Evolutionary conservation across 345 rosid species (phyloP), one percentile per base, ranked within the genome.

Genomic region (Sonneratia alba): DNA sequence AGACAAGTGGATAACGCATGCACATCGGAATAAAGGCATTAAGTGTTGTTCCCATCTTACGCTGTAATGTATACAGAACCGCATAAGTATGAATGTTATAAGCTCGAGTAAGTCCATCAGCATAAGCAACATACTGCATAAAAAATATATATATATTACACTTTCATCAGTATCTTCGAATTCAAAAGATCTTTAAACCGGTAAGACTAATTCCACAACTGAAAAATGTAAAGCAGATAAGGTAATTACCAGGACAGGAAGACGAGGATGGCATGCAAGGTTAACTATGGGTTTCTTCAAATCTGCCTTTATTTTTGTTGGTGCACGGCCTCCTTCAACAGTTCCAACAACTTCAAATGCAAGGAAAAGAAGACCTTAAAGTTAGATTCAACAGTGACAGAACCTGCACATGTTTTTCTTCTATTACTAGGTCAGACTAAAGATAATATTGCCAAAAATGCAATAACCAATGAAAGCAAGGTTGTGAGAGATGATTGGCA

Each of bases 251-350:
- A 95, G 79, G 68, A 95, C 88, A 75, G 99, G 97, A n/a, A 86
- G 97, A 61, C 99, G 92, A 65, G 99, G 97, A 84, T 95, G 97
- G 81, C 99, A 92, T 71, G 99, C 91, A 80, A 95, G 92, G 77
- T 92, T 92, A 67, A 95, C 90, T 22, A 95, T 74, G 18, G 97
- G 99, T 81, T 88, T 95, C 85, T 95, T 95, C 84, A 95, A 80
- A 83, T 95, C 99, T 37, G 97, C 84, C 85, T 88, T 95, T 82
- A 95, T 95, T 78, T 90, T 95, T 38, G 97, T 95, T 0, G 99
- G 99, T 59, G 94, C 81, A 76, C 90, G 85, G 67, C 99, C 98
- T 56, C 98, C 97, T 79, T 92, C 98, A 74, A 92, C 87, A 75
- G 97, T 95, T 79, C 99, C 99, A 82, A 95, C 97, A 85, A 92